These are phyloP conservation scores for Athelia sp. DNA, from an alignment of 1,284 basidiomycete genomes.

Conservation along the genomic window DNA sequence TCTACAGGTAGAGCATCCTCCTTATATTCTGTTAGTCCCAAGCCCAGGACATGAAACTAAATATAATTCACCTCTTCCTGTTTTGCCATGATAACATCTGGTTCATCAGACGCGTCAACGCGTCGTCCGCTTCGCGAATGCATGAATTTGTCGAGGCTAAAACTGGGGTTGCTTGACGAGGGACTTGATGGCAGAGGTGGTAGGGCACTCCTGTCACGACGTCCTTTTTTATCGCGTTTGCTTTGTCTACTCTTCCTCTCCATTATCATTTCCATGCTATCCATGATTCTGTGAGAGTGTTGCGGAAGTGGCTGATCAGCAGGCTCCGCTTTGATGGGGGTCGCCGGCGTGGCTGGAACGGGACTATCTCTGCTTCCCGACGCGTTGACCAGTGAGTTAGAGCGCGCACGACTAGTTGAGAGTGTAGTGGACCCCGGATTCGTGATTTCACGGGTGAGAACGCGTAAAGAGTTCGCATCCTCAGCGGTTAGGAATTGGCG, in stretches of 20 bases:
- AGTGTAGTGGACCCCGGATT: conserved; percentile 29
- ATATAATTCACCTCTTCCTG: conserved; percentile 27
- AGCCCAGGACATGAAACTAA: conserved; percentile 9
- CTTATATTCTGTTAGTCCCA: conserved; percentile 19
- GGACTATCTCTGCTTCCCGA: conserved; percentile 16
- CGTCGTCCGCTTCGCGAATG: conserved; percentile 51
- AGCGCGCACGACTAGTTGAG: conserved; percentile 41
- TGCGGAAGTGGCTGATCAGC: conserved; percentile 43
- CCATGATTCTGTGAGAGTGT: conserved; percentile 31
- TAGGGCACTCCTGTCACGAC: conserved; percentile 32
- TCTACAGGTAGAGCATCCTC: conserved; percentile 17
- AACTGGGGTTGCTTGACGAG: conserved; percentile 5
- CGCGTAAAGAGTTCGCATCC: conserved; percentile 36
- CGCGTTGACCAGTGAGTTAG: conserved; percentile 44
- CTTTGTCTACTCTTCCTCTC: conserved; percentile 57
- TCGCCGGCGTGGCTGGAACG: conserved; percentile 38
- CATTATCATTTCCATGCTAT: conserved; percentile 69
- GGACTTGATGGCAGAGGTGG: background rate
- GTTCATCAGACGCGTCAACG: conserved; percentile 25
- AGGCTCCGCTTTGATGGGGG: conserved; percentile 59
- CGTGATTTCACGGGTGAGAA: conserved; percentile 31
- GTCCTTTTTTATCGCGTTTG: conserved; percentile 45
- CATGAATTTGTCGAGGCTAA: conserved; percentile 43
- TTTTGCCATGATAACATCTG: conserved; percentile 17
- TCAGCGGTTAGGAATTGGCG: conserved; percentile 63